These are phyloP conservation scores for Canavalia gladiata DNA, from an alignment of 306 rosid genomes.

Conservation along the genomic window DNA sequence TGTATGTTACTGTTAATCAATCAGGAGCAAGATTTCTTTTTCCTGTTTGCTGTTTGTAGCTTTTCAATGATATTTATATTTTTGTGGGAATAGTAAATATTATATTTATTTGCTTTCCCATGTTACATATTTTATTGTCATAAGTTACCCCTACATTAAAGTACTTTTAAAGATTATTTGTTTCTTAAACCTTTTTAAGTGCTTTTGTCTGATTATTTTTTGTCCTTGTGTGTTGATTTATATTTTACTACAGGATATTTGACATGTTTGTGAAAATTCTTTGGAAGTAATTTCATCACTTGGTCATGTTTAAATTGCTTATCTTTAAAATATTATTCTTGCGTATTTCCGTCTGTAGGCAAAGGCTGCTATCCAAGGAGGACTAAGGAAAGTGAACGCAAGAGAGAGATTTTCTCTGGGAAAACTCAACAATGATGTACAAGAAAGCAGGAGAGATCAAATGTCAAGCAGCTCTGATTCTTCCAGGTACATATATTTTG, in stretches of 20 bases:
- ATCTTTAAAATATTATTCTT: constrained; percentile 25
- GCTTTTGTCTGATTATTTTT: background rate
- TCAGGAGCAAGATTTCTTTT: background rate
- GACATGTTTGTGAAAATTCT: background rate
- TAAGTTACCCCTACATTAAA: background rate
- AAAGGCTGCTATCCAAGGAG: constrained; percentile 87
- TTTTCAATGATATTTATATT: background rate
- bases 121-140: background rate
- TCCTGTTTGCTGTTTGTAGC: constrained; percentile 14
- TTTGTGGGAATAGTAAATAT: background rate
- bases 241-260: constrained; percentile 1
- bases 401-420: constrained; percentile 64
- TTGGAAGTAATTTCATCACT: constrained; percentile 30
- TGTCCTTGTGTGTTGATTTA: background rate
- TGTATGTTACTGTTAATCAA: background rate
- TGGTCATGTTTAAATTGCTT: constrained; percentile 9
- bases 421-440: constrained; percentile 64
- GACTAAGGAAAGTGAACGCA: constrained; percentile 63
- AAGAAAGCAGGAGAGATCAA: constrained; percentile 68
- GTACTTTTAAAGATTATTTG: background rate
- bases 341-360: constrained; percentile 60
- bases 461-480: constrained; percentile 72
- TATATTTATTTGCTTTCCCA: background rate
- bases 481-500: constrained; percentile 68
- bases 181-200: background rate